Evolutionary conservation across 2,329 filamentous ascomycete genomes (phyloP).

Genomic region (Trichothecium sympodiale): DNA sequence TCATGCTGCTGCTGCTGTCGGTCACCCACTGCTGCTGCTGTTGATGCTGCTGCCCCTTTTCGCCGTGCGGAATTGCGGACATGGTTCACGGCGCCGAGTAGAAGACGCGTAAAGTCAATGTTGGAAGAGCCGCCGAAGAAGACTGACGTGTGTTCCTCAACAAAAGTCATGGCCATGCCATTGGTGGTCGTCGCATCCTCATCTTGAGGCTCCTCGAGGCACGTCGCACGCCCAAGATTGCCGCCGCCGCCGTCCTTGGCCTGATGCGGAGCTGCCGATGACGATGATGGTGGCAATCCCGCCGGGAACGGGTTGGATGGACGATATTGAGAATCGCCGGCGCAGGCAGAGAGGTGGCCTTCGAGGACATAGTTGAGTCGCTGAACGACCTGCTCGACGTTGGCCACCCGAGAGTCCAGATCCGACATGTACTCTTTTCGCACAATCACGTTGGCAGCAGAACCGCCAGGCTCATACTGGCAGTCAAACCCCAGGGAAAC

Average conservation of each 20-base stretch:
- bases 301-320: conserved; percentile 1
- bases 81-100: too few species aligned
- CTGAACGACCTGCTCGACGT: background rate
- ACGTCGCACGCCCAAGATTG: too few species aligned
- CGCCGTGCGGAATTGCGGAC: too few species aligned
- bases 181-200: too few species aligned
- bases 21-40: too few species aligned
- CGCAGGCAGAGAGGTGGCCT: conserved; percentile 1
- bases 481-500: background rate
- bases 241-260: background rate
- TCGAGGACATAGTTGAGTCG: conserved; percentile 1
- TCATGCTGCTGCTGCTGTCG: too few species aligned
- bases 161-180: too few species aligned
- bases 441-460: conserved; percentile 1
- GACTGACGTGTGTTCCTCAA: too few species aligned
- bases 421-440: conserved; percentile 1
- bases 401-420: conserved; percentile 1
- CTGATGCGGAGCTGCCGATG: background rate
- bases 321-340: background rate
- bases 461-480: conserved; percentile 1
- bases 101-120: too few species aligned
- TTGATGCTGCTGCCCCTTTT: too few species aligned
- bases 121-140: too few species aligned
- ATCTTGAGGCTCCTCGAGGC: too few species aligned
- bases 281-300: background rate